Conservation (phyloP, 495 filamentous ascomycete species). For the Penicillium flavigenum region DNA sequence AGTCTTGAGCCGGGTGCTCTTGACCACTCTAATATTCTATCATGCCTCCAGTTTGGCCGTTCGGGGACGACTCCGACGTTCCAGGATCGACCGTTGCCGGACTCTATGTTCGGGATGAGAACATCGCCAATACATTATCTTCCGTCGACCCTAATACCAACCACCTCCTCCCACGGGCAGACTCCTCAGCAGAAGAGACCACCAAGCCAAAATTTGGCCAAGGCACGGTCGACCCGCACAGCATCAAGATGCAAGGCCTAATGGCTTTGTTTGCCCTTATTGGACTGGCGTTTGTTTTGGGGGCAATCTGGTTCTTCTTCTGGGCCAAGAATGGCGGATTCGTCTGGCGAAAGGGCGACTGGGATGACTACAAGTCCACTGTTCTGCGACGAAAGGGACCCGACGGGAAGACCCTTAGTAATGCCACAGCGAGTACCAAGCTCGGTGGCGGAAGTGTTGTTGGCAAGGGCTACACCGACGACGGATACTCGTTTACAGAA, state of each 20-base stretch:
- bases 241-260: slow-evolving; percentile 80
- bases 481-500: slow-evolving; percentile 52
- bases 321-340: slow-evolving; percentile 96
- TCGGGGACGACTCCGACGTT: slow-evolving; percentile 32
- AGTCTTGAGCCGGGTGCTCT: slow-evolving; percentile 45
- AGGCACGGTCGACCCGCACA: slow-evolving; percentile 60
- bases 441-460: slow-evolving; percentile 78
- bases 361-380: slow-evolving; percentile 98
- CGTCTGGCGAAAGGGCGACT: slow-evolving; percentile 77
- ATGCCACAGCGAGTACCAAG: slow-evolving; percentile 76
- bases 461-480: slow-evolving; percentile 60
- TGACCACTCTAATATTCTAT: slow-evolving; percentile 28
- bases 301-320: slow-evolving; percentile 95
- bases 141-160: slow-evolving; percentile 16
- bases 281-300: slow-evolving; percentile 72
- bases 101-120: slow-evolving; percentile 17
- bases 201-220: slow-evolving; percentile 34
- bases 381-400: slow-evolving; percentile 90
- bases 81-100: slow-evolving; percentile 14
- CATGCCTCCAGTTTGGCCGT: slow-evolving; percentile 37
- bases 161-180: slow-evolving; percentile 24
- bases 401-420: slow-evolving; percentile 76
- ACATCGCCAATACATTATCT: slow-evolving; percentile 2
- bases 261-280: slow-evolving; percentile 84
- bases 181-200: slow-evolving; percentile 22